Base-by-base conservation (phyloP, 495 filamentous ascomycete species). In the Xylaria intraflava region DNA sequence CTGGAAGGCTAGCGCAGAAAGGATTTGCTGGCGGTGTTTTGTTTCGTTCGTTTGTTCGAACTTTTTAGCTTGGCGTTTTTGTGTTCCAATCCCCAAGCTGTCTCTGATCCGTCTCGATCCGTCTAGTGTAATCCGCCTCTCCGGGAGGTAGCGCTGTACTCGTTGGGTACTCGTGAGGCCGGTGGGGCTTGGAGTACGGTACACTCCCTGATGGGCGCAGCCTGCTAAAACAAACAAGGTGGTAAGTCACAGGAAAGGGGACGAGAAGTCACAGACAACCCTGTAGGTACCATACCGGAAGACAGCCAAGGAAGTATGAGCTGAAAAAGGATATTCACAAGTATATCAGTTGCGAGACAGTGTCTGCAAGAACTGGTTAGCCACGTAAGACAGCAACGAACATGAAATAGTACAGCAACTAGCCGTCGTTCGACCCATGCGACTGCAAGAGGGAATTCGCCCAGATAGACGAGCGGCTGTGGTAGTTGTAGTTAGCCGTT, bases 331-430 rank as follows among this genome's bases (percentile, higher is more conserved):
- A 19, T 19, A 29, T 4, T 3, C 43, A 46, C 6, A 33, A 16
- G 43, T 46, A 46, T 47, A 47, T 47, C 45, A 31, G 29, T 26
- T 45, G 35, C 40, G 41, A 20, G 29, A 45, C 50, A 45, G 26
- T 33, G 39, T 30, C 41, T 26, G 41, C 40, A 22, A 22, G 24
- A 45, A 35, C n/a, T 31, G 33, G 49, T 52, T 41, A 52, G 50
- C 40, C 50, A 51, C 49, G 40, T 43, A 42, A 44, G 50, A 52
- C 41, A 31, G 16, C 50, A 41, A 29, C 50, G n/a, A 52, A 45
- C 20, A 22, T 24, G n/a, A 23, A 31, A n/a, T 8, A 27, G 22
- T 20, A 43, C 38, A 24, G 23, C 38, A 39, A 12, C 27, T 22
- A 31, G 27, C 45, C 35, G 35, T 38, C 35, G n/a, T 19, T 38